Evolutionary conservation across 305 asterid species (phyloP), one percentile per base, ranked within the genome.

Genomic region (Fraxinus platypoda): DNA sequence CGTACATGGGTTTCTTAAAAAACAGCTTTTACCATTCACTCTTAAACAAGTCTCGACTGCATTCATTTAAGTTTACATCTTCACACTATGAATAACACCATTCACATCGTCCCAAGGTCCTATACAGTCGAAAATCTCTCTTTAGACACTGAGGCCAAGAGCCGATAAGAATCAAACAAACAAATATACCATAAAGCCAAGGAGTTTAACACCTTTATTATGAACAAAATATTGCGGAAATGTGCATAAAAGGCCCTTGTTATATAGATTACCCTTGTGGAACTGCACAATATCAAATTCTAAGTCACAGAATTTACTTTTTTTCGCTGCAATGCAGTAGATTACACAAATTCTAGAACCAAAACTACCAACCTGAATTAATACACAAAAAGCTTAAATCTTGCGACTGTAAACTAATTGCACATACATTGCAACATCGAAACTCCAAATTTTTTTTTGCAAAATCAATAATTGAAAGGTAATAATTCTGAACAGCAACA

Each of bases 361-460:
- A 62, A 66, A 75, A 37, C 21, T 13, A 68, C 25, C 46, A 68
- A 23, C 30, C 43, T 54, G 7, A 54, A 77, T 59, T 43, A 23
- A 73, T 30, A 59, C 28, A 80, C 17, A 19, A 76, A 23, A n/a
- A 70, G 70, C 79, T 77, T 59, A 76, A 31, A 73, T 76, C 11
- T 6, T 46, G 43, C 19, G 9, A 28, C 9, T 0, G n/a, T 9
- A 17, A 43, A 59, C 57, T 57, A 33, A 37, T 8, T 59, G 34
- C 34, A 31, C 34, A 31, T 31, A 81, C 12, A 46, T n/a, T n/a
- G 43, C 23, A 35, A 43, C 35, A 21, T 70, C 74, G 26, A 49
- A 78, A 0, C 17, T 38, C 37, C 49, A 31, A 31, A 3, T 31
- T 31, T 31, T 3, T 31, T 3, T 31, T 31, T 3, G 34, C 34